phyloP scores from a whole-genome alignment of 2,329 filamentous ascomycete species.

The Endoconidiophora polonica region DNA sequence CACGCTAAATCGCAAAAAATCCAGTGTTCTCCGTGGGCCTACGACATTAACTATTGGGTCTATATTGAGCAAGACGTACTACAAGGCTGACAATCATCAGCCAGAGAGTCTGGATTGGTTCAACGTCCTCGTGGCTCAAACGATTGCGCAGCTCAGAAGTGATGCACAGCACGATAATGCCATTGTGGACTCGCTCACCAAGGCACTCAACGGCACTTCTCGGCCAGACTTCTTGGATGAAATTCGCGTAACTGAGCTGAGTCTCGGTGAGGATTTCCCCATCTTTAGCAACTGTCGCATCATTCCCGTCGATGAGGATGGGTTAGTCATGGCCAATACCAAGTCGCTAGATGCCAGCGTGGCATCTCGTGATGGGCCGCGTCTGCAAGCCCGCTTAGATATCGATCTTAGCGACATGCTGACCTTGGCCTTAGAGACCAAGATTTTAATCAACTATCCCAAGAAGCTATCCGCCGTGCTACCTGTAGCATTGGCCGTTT shows the following conservation, averaged over 20 bases:
- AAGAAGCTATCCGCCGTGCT: constrained; percentile 77
- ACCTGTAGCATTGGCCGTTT: constrained; percentile 81
- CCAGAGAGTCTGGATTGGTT: constrained; percentile 98
- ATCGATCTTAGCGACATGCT: constrained; percentile 94
- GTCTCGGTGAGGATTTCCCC: constrained; percentile 87
- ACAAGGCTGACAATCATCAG: constrained; percentile 88
- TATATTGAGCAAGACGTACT: constrained; percentile 92
- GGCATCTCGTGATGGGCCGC: constrained; percentile 45
- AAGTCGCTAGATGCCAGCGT: constrained; percentile 35
- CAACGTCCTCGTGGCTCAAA: constrained; percentile 91
- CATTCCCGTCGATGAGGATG: constrained; percentile 76
- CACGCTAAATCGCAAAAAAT: constrained; percentile 45
- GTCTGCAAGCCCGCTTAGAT: constrained; percentile 88
- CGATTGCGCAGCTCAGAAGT: constrained; percentile 83
- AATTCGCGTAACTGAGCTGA: constrained; percentile 86
- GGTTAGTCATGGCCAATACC: constrained; percentile 36
- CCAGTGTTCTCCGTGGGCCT: constrained; percentile 54
- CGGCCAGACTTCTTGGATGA: constrained; percentile 86
- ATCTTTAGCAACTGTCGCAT: constrained; percentile 98
- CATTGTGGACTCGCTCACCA: constrained; percentile 70
- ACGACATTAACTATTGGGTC: constrained; percentile 76
- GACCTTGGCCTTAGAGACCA: constrained; percentile 86
- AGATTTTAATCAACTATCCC: constrained; percentile 84
- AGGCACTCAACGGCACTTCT: constrained; percentile 68
- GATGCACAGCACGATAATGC: constrained; percentile 86